Conservation (phyloP, 169 alveolate genomes). For the Cystoisospora suis region DNA sequence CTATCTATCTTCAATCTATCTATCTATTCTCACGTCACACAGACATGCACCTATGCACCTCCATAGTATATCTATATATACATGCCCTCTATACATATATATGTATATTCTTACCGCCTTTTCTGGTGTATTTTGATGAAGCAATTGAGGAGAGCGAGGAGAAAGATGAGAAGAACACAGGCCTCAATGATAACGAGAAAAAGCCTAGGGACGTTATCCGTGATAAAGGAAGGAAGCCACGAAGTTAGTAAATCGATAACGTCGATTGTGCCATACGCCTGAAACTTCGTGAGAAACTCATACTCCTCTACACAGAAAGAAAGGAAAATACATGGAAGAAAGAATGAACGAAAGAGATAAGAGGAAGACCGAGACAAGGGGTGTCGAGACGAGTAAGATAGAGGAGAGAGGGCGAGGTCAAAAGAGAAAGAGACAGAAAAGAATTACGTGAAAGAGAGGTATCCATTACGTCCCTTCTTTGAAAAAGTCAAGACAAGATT, state of each 20-base stretch:
- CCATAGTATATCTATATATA: too few relatives aligned
- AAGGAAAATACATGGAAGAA: background rate
- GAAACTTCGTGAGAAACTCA: constrained; percentile 31
- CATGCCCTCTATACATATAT: too few relatives aligned
- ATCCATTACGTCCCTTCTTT: too few relatives aligned
- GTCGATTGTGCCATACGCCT: constrained; percentile 39
- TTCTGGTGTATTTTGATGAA: too few relatives aligned
- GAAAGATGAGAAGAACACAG: background rate
- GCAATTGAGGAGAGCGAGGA: constrained; percentile 12
- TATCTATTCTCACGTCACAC: too few relatives aligned
- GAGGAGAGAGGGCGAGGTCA: background rate
- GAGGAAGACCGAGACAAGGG: background rate
- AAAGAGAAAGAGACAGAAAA: background rate
- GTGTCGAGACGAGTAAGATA: background rate
- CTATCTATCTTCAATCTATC: too few relatives aligned
- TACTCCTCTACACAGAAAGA: constrained; percentile 33
- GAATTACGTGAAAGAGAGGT: background rate
- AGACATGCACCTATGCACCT: too few relatives aligned
- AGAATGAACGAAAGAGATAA: background rate
- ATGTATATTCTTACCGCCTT: too few relatives aligned
- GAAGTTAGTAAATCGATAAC: constrained; percentile 44
- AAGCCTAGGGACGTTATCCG: constrained; percentile 44
- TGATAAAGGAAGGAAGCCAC: constrained; percentile 60
- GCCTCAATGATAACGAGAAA: constrained; percentile 43
- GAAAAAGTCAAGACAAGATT: too few relatives aligned